Conservation (phyloP, 768 basidiomycete genomes). For the Pulveroboletus frians region DNA sequence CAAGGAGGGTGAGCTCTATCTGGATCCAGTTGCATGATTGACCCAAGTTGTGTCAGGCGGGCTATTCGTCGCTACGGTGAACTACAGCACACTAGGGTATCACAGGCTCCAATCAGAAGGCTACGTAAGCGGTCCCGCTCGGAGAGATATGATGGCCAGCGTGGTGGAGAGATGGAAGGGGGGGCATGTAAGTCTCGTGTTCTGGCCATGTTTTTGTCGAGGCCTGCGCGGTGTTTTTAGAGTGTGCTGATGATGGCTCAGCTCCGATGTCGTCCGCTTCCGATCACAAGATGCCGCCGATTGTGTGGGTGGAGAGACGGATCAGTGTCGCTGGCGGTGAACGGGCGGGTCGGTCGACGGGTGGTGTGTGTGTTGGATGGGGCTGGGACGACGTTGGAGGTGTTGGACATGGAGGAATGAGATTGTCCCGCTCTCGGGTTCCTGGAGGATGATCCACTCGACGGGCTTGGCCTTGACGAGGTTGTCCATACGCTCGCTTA, state of each 20-base stretch:
- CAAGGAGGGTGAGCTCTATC: slow-evolving; percentile 33
- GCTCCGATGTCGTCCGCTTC: slow-evolving; percentile 45
- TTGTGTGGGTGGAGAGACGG: slow-evolving; percentile 50
- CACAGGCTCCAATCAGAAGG: slow-evolving; percentile 42
- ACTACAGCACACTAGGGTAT: slow-evolving; percentile 59
- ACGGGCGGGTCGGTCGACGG: slow-evolving; percentile 68
- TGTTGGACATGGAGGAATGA: slow-evolving; percentile 78
- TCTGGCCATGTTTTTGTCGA: slow-evolving; percentile 27
- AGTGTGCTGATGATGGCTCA: slow-evolving; percentile 35
- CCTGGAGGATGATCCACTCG: no score
- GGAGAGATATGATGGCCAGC: slow-evolving; percentile 62
- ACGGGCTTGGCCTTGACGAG: slow-evolving; percentile 14
- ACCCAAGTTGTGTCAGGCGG: slow-evolving; percentile 38
- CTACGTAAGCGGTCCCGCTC: slow-evolving; percentile 50
- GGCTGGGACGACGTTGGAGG: slow-evolving; percentile 59
- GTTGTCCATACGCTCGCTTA: slow-evolving; percentile 37
- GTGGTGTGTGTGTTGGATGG: slow-evolving; percentile 71
- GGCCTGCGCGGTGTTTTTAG: slow-evolving; percentile 28
- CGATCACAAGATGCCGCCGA: slow-evolving; percentile 54
- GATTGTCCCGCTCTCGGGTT: no score
- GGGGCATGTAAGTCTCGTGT: slow-evolving; percentile 56
- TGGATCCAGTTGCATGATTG: slow-evolving; percentile 15
- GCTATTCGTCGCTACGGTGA: slow-evolving; percentile 58
- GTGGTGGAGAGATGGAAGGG: slow-evolving; percentile 52
- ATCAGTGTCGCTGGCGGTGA: slow-evolving; percentile 58